A percentile compares a stretch with the other conserved stretches of the same genome.
Conservation (phyloP, 2,329 filamentous ascomycete genomes). For the Colletotrichum sp. region DNA sequence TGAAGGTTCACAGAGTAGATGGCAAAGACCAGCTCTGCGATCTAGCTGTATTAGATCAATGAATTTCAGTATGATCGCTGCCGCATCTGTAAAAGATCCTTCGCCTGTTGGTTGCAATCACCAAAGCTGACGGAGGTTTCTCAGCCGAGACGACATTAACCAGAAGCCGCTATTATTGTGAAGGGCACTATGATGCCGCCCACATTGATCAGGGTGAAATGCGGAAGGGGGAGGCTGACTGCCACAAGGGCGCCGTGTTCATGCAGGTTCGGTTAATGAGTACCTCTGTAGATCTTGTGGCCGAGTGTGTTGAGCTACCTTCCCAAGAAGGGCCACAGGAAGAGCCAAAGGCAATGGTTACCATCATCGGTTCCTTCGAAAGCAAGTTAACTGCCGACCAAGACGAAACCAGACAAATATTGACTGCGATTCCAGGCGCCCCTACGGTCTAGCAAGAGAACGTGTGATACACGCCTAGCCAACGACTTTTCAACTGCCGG, state of each 20-base stretch:
- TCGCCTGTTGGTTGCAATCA: not conserved
- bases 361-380: fast-evolving
- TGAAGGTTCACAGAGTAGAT: not conserved
- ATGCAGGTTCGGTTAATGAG: not conserved
- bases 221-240: not conserved
- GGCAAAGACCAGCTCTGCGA: fast-evolving
- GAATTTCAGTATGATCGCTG: fast-evolving
- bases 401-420: not conserved
- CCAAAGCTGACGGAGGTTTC: not conserved
- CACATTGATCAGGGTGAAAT: not conserved
- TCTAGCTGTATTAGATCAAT: not conserved
- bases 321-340: not conserved
- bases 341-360: not conserved
- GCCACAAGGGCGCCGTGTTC: fast-evolving
- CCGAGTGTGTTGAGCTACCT: not conserved
- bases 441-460: not conserved
- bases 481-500: not conserved
- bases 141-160: not conserved
- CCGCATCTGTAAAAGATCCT: fast-evolving
- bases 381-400: not conserved
- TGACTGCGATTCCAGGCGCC: not conserved
- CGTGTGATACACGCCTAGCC: not conserved
- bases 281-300: not conserved
- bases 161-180: not conserved
- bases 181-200: not conserved